phyloP scores from a whole-genome alignment of 1,139 yeast species.

The Blastobotrys arbuscula region DNA sequence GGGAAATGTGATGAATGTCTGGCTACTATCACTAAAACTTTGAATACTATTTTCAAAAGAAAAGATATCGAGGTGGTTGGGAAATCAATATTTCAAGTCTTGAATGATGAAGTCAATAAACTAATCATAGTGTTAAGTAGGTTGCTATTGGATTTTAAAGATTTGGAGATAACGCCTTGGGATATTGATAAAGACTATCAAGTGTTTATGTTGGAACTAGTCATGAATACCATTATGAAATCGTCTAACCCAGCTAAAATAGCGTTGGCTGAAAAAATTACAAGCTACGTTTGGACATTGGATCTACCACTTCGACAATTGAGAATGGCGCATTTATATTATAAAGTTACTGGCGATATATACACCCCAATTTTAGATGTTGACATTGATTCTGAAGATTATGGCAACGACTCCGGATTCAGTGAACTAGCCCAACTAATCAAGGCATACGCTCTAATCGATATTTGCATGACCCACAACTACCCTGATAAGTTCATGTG shows the following conservation, averaged over 20 bases:
- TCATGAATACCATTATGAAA: slow-evolving; percentile 9
- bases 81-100: neutral
- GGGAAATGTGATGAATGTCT: slow-evolving; percentile 11
- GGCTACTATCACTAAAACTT: slow-evolving; percentile 7
- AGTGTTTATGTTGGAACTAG: slow-evolving; percentile 1
- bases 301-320: slow-evolving; percentile 4
- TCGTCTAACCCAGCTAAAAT: slow-evolving; percentile 10
- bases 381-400: neutral
- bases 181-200: neutral
- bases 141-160: slow-evolving; percentile 7
- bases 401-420: neutral
- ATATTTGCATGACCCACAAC: slow-evolving; percentile 13
- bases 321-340: slow-evolving; percentile 9
- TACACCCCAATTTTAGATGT: neutral
- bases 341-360: slow-evolving; percentile 4
- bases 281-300: neutral
- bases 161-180: neutral
- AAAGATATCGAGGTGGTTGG: slow-evolving; percentile 2
- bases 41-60: slow-evolving; percentile 9
- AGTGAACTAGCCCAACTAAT: slow-evolving; percentile 8
- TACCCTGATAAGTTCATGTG: slow-evolving; percentile 15
- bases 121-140: slow-evolving; percentile 9
- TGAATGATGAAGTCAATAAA: slow-evolving; percentile 2
- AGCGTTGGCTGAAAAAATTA: neutral
- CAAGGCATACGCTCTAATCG: slow-evolving; percentile 14